These are phyloP conservation scores for Protomyces macrosporus DNA, from an alignment of 1,139 yeast species.

Conservation along the genomic window DNA sequence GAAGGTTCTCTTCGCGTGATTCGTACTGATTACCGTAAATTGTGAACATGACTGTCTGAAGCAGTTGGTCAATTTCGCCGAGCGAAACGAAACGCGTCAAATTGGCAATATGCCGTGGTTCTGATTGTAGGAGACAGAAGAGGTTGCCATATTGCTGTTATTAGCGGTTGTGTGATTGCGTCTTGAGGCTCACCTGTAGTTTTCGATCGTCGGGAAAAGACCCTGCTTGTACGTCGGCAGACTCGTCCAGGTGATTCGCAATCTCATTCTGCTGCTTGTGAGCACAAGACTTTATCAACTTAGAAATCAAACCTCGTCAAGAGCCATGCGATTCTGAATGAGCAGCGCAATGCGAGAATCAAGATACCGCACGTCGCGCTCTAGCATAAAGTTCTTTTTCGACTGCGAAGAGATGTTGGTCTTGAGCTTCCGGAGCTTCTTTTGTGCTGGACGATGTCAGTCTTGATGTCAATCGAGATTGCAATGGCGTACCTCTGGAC, in stretches of 20 bases:
- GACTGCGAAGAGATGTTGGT: slow-evolving; percentile 41
- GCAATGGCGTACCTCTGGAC: slow-evolving; percentile 32
- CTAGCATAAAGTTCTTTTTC: slow-evolving; percentile 42
- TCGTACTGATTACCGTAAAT: slow-evolving; percentile 45
- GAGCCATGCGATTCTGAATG: slow-evolving; percentile 43
- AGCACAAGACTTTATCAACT: neutral
- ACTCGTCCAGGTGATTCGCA: slow-evolving; percentile 38
- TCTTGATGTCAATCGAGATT: neutral
- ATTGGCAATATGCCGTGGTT: slow-evolving; percentile 42
- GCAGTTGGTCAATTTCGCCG: slow-evolving; percentile 43
- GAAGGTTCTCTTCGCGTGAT: slow-evolving; percentile 43
- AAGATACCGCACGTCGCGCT: slow-evolving; percentile 43
- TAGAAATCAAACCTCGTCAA: slow-evolving; percentile 36
- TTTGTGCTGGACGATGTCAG: slow-evolving; percentile 35
- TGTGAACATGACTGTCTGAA: slow-evolving; percentile 46
- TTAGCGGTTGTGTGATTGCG: neutral
- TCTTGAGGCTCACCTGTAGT: slow-evolving; percentile 22
- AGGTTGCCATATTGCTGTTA: slow-evolving; percentile 40
- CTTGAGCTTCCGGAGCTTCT: slow-evolving; percentile 39
- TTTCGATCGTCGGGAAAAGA: slow-evolving; percentile 32
- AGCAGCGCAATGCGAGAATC: slow-evolving; percentile 43
- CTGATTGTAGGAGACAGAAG: slow-evolving; percentile 42
- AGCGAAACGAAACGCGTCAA: slow-evolving; percentile 41
- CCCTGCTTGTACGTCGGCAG: slow-evolving; percentile 30
- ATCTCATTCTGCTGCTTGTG: slow-evolving; percentile 37